Conservation (phyloP, 495 filamentous ascomycete genomes). For the Xylaria bambusicola region DNA sequence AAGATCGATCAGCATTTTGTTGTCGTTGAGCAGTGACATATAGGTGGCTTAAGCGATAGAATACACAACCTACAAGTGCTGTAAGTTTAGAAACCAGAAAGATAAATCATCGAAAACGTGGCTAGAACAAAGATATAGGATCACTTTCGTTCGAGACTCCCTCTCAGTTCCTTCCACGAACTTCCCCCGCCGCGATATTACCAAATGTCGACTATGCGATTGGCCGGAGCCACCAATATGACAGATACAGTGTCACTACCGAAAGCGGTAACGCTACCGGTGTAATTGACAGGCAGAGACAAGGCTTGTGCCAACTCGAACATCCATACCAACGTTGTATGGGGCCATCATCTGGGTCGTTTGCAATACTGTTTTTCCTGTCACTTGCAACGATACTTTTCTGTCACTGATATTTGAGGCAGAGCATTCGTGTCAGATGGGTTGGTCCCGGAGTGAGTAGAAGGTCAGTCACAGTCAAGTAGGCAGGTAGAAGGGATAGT, state of each 20-base stretch:
- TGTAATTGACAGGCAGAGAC: background rate
- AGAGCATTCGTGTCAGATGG: too few species aligned
- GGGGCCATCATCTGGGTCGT: too few species aligned
- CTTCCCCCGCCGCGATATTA: background rate
- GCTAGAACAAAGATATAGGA: background rate
- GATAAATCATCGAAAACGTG: background rate
- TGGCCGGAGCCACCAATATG: background rate
- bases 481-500: too few species aligned
- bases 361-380: too few species aligned
- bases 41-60: slow-evolving; percentile 1
- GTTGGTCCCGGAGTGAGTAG: too few species aligned
- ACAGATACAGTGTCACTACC: background rate
- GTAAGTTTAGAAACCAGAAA: slow-evolving; percentile 21
- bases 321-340: background rate
- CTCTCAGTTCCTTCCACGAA: background rate
- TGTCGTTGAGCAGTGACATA: slow-evolving; percentile 23
- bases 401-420: too few species aligned
- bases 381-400: too few species aligned
- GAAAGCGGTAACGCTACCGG: background rate
- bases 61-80: slow-evolving; percentile 17
- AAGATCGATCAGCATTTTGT: slow-evolving; percentile 24
- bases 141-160: background rate
- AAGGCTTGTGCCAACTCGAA: background rate
- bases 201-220: background rate
- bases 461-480: too few species aligned